phyloP scores from a whole-genome alignment of 2,329 filamentous ascomycete genomes.

The Diaporthe amygdali region DNA sequence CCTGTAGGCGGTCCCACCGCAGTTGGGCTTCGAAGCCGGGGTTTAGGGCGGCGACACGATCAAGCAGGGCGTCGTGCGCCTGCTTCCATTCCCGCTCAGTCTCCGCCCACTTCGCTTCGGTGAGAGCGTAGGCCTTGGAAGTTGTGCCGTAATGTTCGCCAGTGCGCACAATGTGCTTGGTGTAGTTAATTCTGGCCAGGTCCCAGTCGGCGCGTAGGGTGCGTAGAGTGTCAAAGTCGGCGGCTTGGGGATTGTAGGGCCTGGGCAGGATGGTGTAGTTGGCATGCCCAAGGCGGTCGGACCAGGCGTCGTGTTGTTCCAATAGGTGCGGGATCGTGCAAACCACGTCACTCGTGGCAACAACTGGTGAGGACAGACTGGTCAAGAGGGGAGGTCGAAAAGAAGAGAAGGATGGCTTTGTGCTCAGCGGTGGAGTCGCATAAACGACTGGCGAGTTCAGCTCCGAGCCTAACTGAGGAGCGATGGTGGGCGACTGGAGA shows the following conservation, averaged over 20 bases:
- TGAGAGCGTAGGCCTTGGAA: slow-evolving; percentile 85
- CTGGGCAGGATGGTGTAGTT: slow-evolving; percentile 88
- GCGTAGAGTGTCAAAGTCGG: slow-evolving; percentile 61
- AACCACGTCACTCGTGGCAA: slow-evolving; percentile 44
- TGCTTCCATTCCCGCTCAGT: slow-evolving; percentile 77
- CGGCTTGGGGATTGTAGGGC: slow-evolving; percentile 73
- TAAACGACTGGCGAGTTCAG: slow-evolving; percentile 44
- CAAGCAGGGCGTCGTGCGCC: slow-evolving; percentile 69
- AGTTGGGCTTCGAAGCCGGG: slow-evolving; percentile 34
- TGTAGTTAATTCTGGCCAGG: slow-evolving; percentile 81
- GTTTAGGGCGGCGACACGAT: slow-evolving; percentile 49
- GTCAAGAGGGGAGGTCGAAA: slow-evolving; percentile 68
- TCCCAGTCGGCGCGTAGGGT: slow-evolving; percentile 83
- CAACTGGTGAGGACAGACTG: slow-evolving; percentile 67
- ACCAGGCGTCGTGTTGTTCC: slow-evolving; percentile 81
- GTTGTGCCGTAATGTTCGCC: slow-evolving; percentile 90
- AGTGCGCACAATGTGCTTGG: slow-evolving; percentile 85
- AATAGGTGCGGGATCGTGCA: slow-evolving; percentile 67
- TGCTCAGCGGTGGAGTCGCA: slow-evolving; percentile 76
- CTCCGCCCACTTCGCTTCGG: slow-evolving; percentile 86
- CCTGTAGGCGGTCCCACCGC: slow-evolving; percentile 46
- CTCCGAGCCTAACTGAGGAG: slow-evolving; percentile 54
- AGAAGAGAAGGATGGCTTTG: slow-evolving; percentile 78
- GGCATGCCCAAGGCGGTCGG: slow-evolving; percentile 83
- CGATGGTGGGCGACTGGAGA: slow-evolving; percentile 83